These are phyloP conservation scores for Tricholoma bakamatsutake DNA, from an alignment of 768 basidiomycete species.

Conservation along the genomic window DNA sequence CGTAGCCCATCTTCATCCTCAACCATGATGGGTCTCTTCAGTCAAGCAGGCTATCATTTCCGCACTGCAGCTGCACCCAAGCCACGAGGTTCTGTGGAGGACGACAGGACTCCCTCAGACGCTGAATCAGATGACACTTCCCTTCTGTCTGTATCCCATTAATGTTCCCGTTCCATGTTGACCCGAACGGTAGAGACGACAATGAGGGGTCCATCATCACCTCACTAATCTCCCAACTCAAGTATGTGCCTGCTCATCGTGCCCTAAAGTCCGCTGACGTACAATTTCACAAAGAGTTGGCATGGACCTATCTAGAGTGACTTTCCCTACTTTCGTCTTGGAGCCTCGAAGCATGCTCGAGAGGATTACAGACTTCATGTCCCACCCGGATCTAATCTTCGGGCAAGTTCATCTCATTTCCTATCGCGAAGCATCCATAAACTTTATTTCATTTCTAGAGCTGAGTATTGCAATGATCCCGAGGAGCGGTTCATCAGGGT, in stretches of 20 bases:
- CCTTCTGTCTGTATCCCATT: constrained; percentile 64
- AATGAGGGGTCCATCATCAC: constrained; percentile 88
- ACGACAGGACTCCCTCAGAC: constrained; percentile 72
- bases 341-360: constrained; percentile 98
- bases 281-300: constrained; percentile 57
- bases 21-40: constrained; percentile 78
- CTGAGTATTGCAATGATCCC: constrained; percentile 71
- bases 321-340: constrained; percentile 91
- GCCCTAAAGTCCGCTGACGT: not conserved
- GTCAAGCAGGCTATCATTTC: constrained; percentile 57
- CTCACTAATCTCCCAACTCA: constrained; percentile 83
- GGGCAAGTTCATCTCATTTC: constrained; percentile 48
- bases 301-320: constrained; percentile 95
- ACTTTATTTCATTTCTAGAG: constrained; percentile 37
- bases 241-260: constrained; percentile 36
- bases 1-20: not conserved
- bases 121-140: constrained; percentile 87
- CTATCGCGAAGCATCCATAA: not conserved
- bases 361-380: constrained; percentile 99
- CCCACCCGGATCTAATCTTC: constrained; percentile 96
- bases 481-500: constrained; percentile 91
- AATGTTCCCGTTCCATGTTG: constrained; percentile 29
- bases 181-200: constrained; percentile 64
- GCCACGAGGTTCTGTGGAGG: constrained; percentile 60
- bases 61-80: constrained; percentile 46